Evolutionary conservation across 2,329 filamentous ascomycete genomes (phyloP).

Genomic region (Colletotrichum lini): DNA sequence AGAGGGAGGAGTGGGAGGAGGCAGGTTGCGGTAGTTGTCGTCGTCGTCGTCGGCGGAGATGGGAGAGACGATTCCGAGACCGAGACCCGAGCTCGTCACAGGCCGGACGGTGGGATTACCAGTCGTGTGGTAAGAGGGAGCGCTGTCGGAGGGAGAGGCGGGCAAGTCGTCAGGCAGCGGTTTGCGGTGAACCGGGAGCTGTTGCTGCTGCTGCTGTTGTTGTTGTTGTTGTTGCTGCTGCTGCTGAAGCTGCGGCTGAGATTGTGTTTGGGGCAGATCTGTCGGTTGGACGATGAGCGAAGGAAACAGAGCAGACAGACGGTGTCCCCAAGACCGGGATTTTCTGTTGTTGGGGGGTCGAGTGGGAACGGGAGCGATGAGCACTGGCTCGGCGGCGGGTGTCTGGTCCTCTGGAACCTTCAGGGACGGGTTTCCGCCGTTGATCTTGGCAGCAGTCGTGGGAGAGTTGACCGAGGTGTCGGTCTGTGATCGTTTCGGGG

Average conservation of each 20-base stretch:
- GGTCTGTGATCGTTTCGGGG: conserved; percentile 39
- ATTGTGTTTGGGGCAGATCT: conserved; percentile 47
- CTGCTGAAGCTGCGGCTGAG: conserved; percentile 20
- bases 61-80: conserved; percentile 31
- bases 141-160: conserved; percentile 36
- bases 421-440: conserved; percentile 9
- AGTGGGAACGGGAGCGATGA: conserved; percentile 16
- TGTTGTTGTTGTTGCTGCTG: conserved; percentile 17
- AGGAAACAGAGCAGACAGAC: conserved; percentile 55
- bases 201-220: conserved; percentile 37
- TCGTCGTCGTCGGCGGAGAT: background rate
- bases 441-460: conserved; percentile 10
- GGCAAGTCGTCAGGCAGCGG: conserved; percentile 35
- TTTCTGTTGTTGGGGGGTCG: conserved; percentile 47
- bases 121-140: conserved; percentile 31
- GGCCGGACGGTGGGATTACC: conserved; percentile 28
- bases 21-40: conserved; percentile 16
- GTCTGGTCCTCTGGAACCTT: conserved; percentile 34
- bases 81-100: conserved; percentile 24
- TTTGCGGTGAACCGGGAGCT: conserved; percentile 45
- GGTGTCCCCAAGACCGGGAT: conserved; percentile 54
- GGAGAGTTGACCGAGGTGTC: conserved; percentile 24
- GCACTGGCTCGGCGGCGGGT: conserved; percentile 41
- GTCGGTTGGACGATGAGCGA: conserved; percentile 54
- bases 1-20: conserved; percentile 28